A percentile compares a stretch with the other conserved stretches of the same genome.
These are phyloP conservation scores for Diplodia seriata DNA, from an alignment of 2,329 filamentous ascomycete species.

Conservation along the genomic window DNA sequence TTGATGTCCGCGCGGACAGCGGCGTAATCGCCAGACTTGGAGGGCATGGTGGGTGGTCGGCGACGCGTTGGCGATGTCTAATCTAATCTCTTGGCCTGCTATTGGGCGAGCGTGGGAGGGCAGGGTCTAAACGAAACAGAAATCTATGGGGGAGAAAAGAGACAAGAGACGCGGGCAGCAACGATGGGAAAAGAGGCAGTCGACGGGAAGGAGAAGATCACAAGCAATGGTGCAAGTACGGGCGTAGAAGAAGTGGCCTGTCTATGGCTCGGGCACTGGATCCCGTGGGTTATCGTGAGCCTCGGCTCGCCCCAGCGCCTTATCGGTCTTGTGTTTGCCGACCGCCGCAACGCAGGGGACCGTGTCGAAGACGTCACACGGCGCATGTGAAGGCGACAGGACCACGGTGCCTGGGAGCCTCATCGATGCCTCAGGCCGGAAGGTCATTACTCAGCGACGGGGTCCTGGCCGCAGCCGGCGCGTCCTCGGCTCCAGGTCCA, in stretches of 20 bases:
- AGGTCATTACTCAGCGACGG: neutral
- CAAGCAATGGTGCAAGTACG: neutral
- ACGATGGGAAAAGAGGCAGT: neutral
- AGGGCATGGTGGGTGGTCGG: conserved; percentile 35
- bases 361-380: conserved; percentile 21
- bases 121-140: neutral
- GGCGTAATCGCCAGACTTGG: conserved; percentile 42
- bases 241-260: conserved; percentile 6
- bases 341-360: conserved; percentile 17
- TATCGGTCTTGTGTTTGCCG: conserved; percentile 27
- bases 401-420: neutral
- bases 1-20: conserved; percentile 63
- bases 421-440: conserved; percentile 3
- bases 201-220: conserved; percentile 5
- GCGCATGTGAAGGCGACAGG: conserved; percentile 17
- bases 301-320: conserved; percentile 17
- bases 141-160: neutral
- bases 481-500: no score
- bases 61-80: conserved; percentile 12
- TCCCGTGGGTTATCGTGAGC: conserved; percentile 29
- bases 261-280: conserved; percentile 20
- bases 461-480: neutral
- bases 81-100: conserved; percentile 25
- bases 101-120: neutral
- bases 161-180: neutral